A percentile compares a stretch with the other conserved stretches of the same genome.
Conservation (phyloP, 495 filamentous ascomycete species). For the Penicillium cataractarum region DNA sequence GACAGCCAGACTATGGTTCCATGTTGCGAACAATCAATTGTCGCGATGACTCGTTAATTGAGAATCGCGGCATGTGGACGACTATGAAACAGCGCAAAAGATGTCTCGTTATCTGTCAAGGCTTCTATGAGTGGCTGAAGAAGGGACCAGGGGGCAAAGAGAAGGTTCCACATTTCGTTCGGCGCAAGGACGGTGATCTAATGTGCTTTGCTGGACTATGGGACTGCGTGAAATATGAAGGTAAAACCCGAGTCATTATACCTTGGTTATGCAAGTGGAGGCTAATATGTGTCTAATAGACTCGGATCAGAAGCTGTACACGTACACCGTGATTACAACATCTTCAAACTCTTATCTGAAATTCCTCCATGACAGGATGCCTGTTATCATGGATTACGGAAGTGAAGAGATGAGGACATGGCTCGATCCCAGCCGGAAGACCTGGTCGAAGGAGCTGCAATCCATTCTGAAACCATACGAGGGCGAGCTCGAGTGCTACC, state of each 20-base stretch:
- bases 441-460: conserved; percentile 82
- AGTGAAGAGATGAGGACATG: conserved; percentile 72
- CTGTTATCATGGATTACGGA: conserved; percentile 82
- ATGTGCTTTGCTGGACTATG: conserved; percentile 92
- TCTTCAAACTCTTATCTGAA: conserved; percentile 74
- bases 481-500: conserved; percentile 82
- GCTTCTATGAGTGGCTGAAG: conserved; percentile 97
- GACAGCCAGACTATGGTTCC: conserved; percentile 73
- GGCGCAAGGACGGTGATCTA: conserved; percentile 76
- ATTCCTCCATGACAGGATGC: conserved; percentile 94
- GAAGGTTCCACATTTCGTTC: conserved; percentile 80
- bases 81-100: conserved; percentile 86
- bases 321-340: conserved; percentile 92
- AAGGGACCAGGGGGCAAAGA: conserved; percentile 72
- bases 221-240: conserved; percentile 84
- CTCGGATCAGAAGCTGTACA: conserved; percentile 70
- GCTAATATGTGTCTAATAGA: conserved; percentile 26
- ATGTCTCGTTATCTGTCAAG: conserved; percentile 84
- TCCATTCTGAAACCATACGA: conserved; percentile 72
- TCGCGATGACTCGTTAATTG: conserved; percentile 81
- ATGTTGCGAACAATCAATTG: conserved; percentile 92
- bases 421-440: conserved; percentile 71
- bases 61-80: conserved; percentile 84
- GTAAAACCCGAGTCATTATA: conserved; percentile 36
- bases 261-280: neutral